Evolutionary conservation across 2,329 filamentous ascomycete species (phyloP).

Genomic region (Penicillium sclerotigenum): DNA sequence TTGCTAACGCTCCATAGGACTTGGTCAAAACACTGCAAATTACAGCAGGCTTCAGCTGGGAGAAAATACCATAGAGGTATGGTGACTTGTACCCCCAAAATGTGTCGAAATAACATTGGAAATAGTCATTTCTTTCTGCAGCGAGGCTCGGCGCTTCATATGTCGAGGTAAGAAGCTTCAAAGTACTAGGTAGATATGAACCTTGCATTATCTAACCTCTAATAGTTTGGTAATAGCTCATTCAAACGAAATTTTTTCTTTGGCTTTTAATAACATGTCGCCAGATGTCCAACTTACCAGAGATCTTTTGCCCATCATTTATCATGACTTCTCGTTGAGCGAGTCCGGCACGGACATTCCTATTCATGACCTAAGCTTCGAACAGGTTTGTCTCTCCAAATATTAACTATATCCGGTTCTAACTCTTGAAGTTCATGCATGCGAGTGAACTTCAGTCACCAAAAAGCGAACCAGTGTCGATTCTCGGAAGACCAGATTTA

Average conservation of each 20-base stretch:
- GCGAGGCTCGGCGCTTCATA: conserved; percentile 34
- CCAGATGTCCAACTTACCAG: conserved; percentile 44
- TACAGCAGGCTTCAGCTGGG: conserved; percentile 37
- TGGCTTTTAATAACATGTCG: background rate
- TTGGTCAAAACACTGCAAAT: conserved; percentile 29
- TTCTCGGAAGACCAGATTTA: background rate
- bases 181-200: background rate
- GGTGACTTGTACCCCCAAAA: background rate
- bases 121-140: conserved; percentile 36
- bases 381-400: conserved; percentile 30
- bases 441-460: conserved; percentile 25
- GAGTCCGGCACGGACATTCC: conserved; percentile 44
- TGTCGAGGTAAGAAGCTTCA: conserved; percentile 29
- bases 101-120: conserved; percentile 2
- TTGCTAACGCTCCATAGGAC: conserved; percentile 8
- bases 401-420: background rate
- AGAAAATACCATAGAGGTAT: conserved; percentile 39
- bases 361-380: conserved; percentile 40
- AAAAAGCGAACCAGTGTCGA: conserved; percentile 1
- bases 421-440: conserved; percentile 28
- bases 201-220: background rate
- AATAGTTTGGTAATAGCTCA: conserved; percentile 6
- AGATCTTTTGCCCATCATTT: conserved; percentile 42
- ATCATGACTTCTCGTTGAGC: conserved; percentile 45
- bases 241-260: background rate